Evolutionary conservation across 306 rosid species (phyloP).

Genomic region (Boehmeria nivea): DNA sequence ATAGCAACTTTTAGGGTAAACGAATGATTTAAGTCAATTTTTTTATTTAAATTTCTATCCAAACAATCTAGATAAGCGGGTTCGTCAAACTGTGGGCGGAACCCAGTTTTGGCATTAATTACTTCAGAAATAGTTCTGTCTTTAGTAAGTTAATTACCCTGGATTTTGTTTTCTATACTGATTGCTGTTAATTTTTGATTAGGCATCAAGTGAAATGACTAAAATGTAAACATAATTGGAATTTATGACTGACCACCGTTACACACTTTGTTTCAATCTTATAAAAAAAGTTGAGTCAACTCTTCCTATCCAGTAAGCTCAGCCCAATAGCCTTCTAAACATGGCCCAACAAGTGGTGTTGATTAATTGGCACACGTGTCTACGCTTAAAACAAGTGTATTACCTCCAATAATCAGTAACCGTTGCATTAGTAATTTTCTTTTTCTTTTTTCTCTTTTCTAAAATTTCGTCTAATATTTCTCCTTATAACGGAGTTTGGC

Average conservation of each 20-base stretch:
- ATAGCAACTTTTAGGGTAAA: no score
- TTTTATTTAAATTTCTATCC: no score
- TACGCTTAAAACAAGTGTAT: background rate
- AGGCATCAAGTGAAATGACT: background rate
- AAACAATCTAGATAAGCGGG: background rate
- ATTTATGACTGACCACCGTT: no score
- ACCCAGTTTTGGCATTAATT: constrained; percentile 3
- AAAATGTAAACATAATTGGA: background rate
- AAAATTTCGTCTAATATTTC: background rate
- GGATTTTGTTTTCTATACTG: background rate
- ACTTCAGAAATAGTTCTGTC: background rate
- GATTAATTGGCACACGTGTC: background rate
- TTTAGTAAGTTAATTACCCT: background rate
- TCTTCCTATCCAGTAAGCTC: background rate
- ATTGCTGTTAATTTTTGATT: no score
- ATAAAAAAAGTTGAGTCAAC: constrained; percentile 4
- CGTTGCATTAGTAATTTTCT: background rate
- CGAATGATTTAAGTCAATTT: no score
- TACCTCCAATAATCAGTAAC: background rate
- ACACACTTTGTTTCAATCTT: no score
- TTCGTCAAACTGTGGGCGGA: constrained; percentile 5
- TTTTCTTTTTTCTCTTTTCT: background rate
- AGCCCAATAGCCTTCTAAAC: background rate
- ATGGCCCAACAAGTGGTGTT: constrained; percentile 1
- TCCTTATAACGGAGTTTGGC: no score